Percentiles rank a stretch among this genome's conserved stretches.
Evolutionary conservation across 31 red algal species (phyloP).

Genomic region (Porphyra umbilicalis): DNA sequence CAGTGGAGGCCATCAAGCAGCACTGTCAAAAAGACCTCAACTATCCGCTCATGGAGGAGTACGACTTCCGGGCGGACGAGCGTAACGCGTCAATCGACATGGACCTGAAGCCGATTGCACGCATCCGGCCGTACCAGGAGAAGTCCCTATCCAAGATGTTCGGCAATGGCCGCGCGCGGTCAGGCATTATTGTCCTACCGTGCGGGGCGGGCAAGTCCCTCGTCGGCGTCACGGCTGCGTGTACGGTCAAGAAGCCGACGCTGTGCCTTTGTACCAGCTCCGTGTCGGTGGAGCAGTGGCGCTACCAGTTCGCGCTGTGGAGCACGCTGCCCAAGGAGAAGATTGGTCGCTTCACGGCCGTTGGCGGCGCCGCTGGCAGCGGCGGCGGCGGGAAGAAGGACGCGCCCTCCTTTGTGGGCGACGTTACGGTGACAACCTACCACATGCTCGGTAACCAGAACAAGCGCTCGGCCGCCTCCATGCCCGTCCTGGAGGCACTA

Average conservation of each 20-base stretch:
- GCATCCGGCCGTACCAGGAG: conserved; percentile 96
- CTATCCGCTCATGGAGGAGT: conserved; percentile 98
- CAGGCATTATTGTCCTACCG: conserved; percentile 90
- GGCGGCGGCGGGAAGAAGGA: conserved; percentile 34
- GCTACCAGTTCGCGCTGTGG: conserved; percentile 94
- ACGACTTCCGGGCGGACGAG: conserved; percentile 94
- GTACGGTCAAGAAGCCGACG: conserved; percentile 92
- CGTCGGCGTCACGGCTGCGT: conserved; percentile 91
- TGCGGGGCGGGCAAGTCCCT: conserved; percentile 97
- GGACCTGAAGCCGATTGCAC: conserved; percentile 86
- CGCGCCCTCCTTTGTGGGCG: conserved; percentile 34
- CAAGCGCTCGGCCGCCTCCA: conserved; percentile 65
- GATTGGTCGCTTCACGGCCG: conserved; percentile 75
- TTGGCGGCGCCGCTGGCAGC: background rate
- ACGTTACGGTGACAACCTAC: conserved; percentile 94
- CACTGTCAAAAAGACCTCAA: conserved; percentile 76
- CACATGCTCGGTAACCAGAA: conserved; percentile 87
- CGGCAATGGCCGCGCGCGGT: conserved; percentile 92
- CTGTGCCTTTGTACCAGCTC: conserved; percentile 84
- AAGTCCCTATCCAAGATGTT: conserved; percentile 97
- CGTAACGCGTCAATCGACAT: conserved; percentile 68
- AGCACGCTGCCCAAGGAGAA: conserved; percentile 77
- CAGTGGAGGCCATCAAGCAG: conserved; percentile 89
- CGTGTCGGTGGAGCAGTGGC: conserved; percentile 98
- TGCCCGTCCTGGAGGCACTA: conserved; percentile 69